phyloP scores from a whole-genome alignment of 148 eudicot genomes.

The Camellia granthamiana region DNA sequence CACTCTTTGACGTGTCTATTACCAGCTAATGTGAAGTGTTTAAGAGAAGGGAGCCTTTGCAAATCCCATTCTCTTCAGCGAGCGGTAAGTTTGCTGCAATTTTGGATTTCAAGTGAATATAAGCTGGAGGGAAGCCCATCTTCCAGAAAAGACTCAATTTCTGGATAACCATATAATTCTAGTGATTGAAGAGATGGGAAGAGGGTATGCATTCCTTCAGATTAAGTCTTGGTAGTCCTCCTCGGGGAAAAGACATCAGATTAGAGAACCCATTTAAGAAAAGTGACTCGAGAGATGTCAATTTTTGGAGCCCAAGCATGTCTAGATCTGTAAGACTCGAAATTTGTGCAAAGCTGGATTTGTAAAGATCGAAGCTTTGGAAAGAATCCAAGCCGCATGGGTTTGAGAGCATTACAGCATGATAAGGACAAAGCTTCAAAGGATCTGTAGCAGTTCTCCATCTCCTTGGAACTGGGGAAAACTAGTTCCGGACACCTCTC shows the following conservation, averaged over 20 bases:
- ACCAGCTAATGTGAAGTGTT: no score
- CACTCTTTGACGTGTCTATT: no score
- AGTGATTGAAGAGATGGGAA: not conserved
- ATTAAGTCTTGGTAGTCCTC: not conserved
- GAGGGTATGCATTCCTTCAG: conserved; percentile 7
- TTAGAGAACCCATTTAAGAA: not conserved
- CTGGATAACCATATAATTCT: not conserved
- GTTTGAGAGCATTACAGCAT: not conserved
- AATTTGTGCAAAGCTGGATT: not conserved
- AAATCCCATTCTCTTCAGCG: no score
- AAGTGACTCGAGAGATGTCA: not conserved
- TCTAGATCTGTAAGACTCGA: not conserved
- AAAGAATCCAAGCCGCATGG: not conserved
- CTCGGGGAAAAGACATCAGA: not conserved
- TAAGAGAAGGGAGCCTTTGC: no score
- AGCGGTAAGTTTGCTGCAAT: not conserved
- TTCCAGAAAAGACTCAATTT: not conserved
- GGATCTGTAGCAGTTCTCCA: no score
- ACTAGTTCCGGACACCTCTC: no score
- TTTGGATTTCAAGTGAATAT: not conserved
- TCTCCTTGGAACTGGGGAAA: no score
- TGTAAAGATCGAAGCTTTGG: not conserved
- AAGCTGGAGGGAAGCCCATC: not conserved
- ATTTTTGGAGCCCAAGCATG: not conserved
- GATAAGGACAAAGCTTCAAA: no score